Evolutionary conservation across 805 yeast species (phyloP).

Genomic region (Candida broadrunensis): DNA sequence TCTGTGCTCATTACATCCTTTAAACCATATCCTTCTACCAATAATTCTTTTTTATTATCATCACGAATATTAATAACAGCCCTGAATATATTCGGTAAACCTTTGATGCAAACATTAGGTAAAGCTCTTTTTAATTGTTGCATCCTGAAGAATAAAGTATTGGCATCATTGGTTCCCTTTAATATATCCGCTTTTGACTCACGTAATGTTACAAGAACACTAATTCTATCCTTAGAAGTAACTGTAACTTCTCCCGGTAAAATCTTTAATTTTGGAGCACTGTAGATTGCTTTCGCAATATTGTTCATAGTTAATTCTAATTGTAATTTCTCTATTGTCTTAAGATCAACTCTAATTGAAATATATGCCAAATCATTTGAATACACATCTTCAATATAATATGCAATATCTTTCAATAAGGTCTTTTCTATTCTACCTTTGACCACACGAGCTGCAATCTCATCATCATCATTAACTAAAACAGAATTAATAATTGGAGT

Average conservation of each 20-base stretch:
- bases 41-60: conserved; percentile 80
- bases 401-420: conserved; percentile 78
- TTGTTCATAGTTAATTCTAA: conserved; percentile 84
- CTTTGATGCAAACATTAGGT: conserved; percentile 89
- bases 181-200: conserved; percentile 36
- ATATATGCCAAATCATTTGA: conserved; percentile 73
- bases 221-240: conserved; percentile 61
- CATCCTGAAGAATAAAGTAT: conserved; percentile 78
- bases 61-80: conserved; percentile 94
- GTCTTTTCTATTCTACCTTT: conserved; percentile 98
- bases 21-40: conserved; percentile 97
- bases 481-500: conserved; percentile 97
- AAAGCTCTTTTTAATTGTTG: conserved; percentile 83
- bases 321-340: conserved; percentile 85
- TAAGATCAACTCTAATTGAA: conserved; percentile 76
- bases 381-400: conserved; percentile 91
- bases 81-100: conserved; percentile 85
- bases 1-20: conserved; percentile 97
- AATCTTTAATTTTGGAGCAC: conserved; percentile 89
- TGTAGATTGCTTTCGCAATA: conserved; percentile 75
- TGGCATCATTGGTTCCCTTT: conserved; percentile 29
- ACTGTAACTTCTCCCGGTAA: conserved; percentile 67
- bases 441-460: conserved; percentile 97
- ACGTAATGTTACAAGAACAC: conserved; percentile 51
- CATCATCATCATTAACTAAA: conserved; percentile 88